Conservation (phyloP, 1,139 yeast species). For the Saccharomyces pastorianus region DNA sequence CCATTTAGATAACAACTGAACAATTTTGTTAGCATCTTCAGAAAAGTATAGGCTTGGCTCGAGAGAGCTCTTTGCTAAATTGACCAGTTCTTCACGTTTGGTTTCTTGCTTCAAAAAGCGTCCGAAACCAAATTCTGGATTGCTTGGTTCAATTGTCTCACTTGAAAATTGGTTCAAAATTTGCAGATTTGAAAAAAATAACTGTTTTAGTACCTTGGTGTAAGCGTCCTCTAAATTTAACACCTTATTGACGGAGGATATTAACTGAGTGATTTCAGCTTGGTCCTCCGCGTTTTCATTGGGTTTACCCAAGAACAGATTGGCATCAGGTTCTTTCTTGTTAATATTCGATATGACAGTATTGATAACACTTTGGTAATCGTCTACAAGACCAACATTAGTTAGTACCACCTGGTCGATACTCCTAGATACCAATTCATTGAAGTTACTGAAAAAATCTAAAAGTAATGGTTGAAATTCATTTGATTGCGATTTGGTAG, state of each 20-base stretch:
- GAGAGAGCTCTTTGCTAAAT: constrained; percentile 43
- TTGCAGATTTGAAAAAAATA: constrained; percentile 47
- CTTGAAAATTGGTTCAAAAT: constrained; percentile 52
- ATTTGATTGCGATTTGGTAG: constrained; percentile 29
- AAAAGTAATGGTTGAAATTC: constrained; percentile 59
- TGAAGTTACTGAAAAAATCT: constrained; percentile 61
- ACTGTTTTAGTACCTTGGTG: constrained; percentile 62
- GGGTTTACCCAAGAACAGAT: constrained; percentile 51
- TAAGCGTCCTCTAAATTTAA: constrained; percentile 65
- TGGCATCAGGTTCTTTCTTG: constrained; percentile 51
- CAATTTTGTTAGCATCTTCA: constrained; percentile 41
- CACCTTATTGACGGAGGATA: constrained; percentile 35
- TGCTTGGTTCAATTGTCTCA: constrained; percentile 37
- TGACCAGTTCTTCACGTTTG: constrained; percentile 41
- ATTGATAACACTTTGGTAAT: constrained; percentile 40
- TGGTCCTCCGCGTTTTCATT: constrained; percentile 6
- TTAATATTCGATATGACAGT: constrained; percentile 48
- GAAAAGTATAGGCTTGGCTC: constrained; percentile 44
- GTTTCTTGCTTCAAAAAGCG: constrained; percentile 53
- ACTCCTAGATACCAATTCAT: constrained; percentile 40
- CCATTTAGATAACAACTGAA: constrained; percentile 65
- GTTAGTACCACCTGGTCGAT: constrained; percentile 42
- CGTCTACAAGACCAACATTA: constrained; percentile 52
- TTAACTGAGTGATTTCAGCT: constrained; percentile 8
- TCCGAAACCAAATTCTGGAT: constrained; percentile 88